Evolutionary conservation across 1,284 basidiomycete species (phyloP), one percentile per base, ranked within the genome.

Genomic region (Pholiota adiposa): DNA sequence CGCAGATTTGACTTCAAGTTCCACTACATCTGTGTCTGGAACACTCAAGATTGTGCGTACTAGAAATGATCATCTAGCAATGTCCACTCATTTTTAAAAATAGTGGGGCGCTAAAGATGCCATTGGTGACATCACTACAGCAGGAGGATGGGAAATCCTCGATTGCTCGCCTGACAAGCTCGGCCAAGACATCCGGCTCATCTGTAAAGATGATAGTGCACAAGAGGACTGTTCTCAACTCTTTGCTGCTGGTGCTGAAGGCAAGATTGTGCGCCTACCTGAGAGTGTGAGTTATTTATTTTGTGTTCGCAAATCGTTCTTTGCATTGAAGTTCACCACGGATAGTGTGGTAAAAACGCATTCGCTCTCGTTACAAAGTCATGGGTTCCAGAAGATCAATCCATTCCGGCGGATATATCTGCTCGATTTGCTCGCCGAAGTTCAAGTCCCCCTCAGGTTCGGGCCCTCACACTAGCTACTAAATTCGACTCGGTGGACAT

Each of bases 221-320:
- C 29, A 31, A 11, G 29, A 31, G 56, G 69, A 7, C 70, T 70
- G 4, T 86, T 83, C 65, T 71, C 71, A 21, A 80, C 83, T 63
- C 68, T 85, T 9, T 79, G 76, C 62, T 66, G 78, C 41, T 31
- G 80, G 80, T 19, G 79, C 82, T 0, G 78, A 74, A 27, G 77
- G 77, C 51, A 85, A 82, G 60, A 70, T 86, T 29, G 82, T 85
- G 19, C 77, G 83, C n/a, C 67, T 85, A 8, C 83, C 83, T 4
- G 74, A 83, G 62, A 70, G 72, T 56, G 82, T 83, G 59, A 53
- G 80, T 73, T 31, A 14, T 49, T 14, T 11, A 18, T 44, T 31
- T 55, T 33, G 18, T 23, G 18, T 21, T 16, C 11, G 51, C 12
- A 7, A 11, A 9, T 29, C 34, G 44, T 14, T 33, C 23, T 58